These are phyloP conservation scores for Phytophthora brassicae DNA, from an alignment of 352 stramenopile genomes.

Conservation along the genomic window DNA sequence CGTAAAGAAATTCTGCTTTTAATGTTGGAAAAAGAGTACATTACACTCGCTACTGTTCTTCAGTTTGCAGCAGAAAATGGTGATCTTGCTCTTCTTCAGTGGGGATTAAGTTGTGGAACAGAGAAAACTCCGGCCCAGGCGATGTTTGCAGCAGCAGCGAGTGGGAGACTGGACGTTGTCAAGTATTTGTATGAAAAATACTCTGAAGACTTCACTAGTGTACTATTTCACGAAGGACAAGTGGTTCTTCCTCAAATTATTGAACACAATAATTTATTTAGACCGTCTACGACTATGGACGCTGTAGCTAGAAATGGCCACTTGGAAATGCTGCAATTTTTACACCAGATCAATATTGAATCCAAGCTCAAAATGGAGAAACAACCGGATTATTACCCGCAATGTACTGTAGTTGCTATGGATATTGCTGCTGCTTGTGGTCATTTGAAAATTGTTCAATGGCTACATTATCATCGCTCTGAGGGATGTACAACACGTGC, in stretches of 20 bases:
- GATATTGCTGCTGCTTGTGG: neutral
- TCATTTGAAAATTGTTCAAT: slow-evolving; percentile 4
- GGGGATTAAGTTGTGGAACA: neutral
- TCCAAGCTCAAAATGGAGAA: neutral
- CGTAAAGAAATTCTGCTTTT: too few species aligned
- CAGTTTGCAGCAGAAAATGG: neutral
- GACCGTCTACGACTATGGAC: neutral
- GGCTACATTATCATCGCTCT: slow-evolving; percentile 5
- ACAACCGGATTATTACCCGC: neutral
- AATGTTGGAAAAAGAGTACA: too few species aligned
- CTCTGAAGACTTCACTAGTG: neutral
- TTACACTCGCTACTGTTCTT: neutral
- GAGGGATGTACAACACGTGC: neutral
- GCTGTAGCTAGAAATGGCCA: slow-evolving; percentile 8
- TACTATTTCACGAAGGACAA: neutral
- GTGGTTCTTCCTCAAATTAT: neutral
- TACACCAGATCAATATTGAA: neutral
- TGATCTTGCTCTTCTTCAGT: neutral
- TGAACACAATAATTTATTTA: neutral
- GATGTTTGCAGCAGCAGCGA: slow-evolving; percentile 14
- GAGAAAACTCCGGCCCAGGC: neutral
- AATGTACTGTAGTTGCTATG: slow-evolving; percentile 8
- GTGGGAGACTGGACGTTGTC: slow-evolving; percentile 5
- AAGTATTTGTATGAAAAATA: slow-evolving; percentile 13
- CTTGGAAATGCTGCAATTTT: slow-evolving; percentile 5